A percentile compares a stretch with the other conserved stretches of the same genome.
Evolutionary conservation across 441 rosid species (phyloP).

Genomic region (Jatropha podagrica): DNA sequence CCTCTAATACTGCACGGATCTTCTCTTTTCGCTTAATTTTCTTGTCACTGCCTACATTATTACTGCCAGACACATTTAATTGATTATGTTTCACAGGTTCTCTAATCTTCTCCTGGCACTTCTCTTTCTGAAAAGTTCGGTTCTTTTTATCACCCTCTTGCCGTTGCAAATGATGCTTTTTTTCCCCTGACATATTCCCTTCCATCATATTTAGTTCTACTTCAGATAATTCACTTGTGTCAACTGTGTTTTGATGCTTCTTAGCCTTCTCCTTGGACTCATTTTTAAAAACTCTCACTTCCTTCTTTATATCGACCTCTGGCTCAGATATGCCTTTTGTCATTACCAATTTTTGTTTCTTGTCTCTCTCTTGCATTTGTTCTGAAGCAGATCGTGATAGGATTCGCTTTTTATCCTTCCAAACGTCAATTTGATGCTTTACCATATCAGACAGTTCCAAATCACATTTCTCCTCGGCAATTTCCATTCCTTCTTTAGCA

Average conservation of each 20-base stretch:
- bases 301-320: slow-evolving; percentile 17
- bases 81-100: background rate
- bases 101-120: slow-evolving; percentile 12
- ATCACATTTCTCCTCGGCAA: slow-evolving; percentile 20
- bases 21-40: slow-evolving; percentile 11
- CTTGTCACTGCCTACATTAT: background rate
- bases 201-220: slow-evolving; percentile 17
- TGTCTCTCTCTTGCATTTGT: slow-evolving; percentile 24
- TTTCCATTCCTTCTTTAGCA: slow-evolving; percentile 27
- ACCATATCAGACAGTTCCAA: slow-evolving; percentile 19
- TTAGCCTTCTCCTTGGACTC: slow-evolving; percentile 9
- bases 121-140: slow-evolving; percentile 6
- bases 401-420: slow-evolving; percentile 22
- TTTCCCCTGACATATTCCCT: slow-evolving; percentile 11
- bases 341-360: slow-evolving; percentile 33
- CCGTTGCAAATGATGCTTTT: slow-evolving; percentile 1
- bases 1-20: slow-evolving; percentile 10
- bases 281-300: slow-evolving; percentile 10
- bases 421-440: slow-evolving; percentile 15
- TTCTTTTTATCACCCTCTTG: slow-evolving; percentile 11
- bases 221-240: slow-evolving; percentile 4
- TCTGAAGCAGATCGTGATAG: slow-evolving; percentile 23
- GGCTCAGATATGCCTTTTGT: slow-evolving; percentile 8
- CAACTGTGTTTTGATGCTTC: slow-evolving; percentile 15
- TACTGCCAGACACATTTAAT: background rate